Base-by-base conservation (phyloP, 768 basidiomycete genomes). In the Xanthoconium stramineum region DNA sequence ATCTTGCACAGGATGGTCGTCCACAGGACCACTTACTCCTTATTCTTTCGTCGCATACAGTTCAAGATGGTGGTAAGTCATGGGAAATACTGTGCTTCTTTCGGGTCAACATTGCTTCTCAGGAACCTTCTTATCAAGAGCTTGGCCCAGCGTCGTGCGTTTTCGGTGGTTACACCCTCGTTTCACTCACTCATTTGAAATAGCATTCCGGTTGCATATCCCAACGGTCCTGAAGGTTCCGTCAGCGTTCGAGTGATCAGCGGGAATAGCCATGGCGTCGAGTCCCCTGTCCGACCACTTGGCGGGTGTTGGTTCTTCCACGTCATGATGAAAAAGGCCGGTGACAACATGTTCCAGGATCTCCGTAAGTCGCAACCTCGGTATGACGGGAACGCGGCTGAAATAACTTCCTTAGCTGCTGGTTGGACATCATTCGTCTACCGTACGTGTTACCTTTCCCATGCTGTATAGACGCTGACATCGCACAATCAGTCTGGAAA, bases 251-350 rank as follows among this genome's bases (percentile, higher is more conserved):
- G 83, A 66, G 87, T 98, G 39, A 91, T 98, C 61, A 93, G 90
- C 59, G 96, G 96, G 6, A 87, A 85, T 69, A 90, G 91, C 56
- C 84, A 94, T 61, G 93, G 90, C 13, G 78, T 85, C 14, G 87
- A 88, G 66, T 94, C 92, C 2, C 94, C 94, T 29, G 94, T 98
- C 24, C 78, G 88, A 47, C 92, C 92, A 0, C 80, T 94, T 1
- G 95, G 95, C 13, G 95, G 95, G 6, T 95, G 94, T 72, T 95
- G 92, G 91, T 97, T 84, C 72, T 86, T 95, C 74, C 91, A 95
- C 66, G 73, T 88, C 58, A 83, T 75, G 55, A 85, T 95, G 69
- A 73, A 79, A 29, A 79, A 80, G 57, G 78, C 83, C 32, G 84
- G 81, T 2, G 76, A 72, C 40, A 66, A 68, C 32, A 79, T 92